phyloP scores from a whole-genome alignment of 192 early-diverging fungal species.

The Podila verticillata region DNA sequence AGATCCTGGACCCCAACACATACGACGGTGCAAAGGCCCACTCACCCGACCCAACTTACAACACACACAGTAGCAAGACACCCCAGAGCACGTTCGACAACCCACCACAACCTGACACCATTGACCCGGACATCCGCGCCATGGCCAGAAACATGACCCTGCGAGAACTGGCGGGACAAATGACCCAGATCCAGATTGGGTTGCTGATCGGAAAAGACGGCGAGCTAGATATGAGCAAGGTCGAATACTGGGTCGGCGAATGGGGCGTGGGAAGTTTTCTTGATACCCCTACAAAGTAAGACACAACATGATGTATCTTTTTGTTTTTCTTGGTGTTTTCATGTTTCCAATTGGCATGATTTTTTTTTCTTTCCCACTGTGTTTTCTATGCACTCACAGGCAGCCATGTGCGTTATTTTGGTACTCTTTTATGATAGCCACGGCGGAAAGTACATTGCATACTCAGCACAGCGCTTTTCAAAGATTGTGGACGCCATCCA shows the following conservation, averaged over 20 bases:
- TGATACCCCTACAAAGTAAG: slow-evolving; percentile 67
- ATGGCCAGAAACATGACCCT: slow-evolving; percentile 58
- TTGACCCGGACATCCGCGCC: slow-evolving; percentile 60
- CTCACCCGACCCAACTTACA: slow-evolving; percentile 9
- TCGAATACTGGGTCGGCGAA: slow-evolving; percentile 63
- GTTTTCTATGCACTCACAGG: neutral
- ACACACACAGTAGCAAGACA: neutral
- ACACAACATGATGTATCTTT: neutral
- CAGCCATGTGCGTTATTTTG: neutral
- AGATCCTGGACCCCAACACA: slow-evolving; percentile 27
- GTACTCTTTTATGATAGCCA: slow-evolving; percentile 18
- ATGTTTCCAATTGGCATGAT: neutral
- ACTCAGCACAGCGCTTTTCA: slow-evolving; percentile 60
- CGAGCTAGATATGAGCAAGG: slow-evolving; percentile 58
- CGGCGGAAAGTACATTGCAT: slow-evolving; percentile 57
- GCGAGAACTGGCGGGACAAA: slow-evolving; percentile 70
- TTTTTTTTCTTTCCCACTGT: neutral
- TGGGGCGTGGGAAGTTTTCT: slow-evolving; percentile 72
- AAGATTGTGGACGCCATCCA: slow-evolving; percentile 62
- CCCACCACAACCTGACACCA: slow-evolving; percentile 5
- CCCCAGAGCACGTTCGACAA: neutral
- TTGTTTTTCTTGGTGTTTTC: neutral
- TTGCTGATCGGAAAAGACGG: slow-evolving; percentile 64
- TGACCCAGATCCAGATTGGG: slow-evolving; percentile 73
- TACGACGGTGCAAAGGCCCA: neutral